Evolutionary conservation across 495 filamentous ascomycete species (phyloP), one percentile per base, ranked within the genome.

Genomic region (Physcia stellaris): DNA sequence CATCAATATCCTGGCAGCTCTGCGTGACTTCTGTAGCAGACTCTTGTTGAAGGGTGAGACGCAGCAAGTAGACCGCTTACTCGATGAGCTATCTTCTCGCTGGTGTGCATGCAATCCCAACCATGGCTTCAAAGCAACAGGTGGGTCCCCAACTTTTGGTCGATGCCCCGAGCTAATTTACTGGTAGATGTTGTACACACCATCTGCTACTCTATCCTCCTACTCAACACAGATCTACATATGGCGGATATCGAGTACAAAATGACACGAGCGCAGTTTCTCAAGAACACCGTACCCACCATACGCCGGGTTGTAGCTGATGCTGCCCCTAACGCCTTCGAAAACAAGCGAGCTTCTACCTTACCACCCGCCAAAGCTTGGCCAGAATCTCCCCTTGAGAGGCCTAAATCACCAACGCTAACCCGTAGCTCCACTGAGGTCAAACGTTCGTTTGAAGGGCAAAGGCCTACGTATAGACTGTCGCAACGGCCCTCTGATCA

Each of bases 41-140:
- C 62, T 96, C n/a, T 68, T 90, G 15, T 62, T 99, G 30, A 81
- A 81, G 51, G 90, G 83, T 18, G 90, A 99, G 62, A 92, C 86
- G 16, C 90, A 99, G 59, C 90, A 99, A 56, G 80, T 99, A 6
- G 92, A 96, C 51, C 78, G 90, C 4, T 86, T 99, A 24, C 59
- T 99, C 48, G 82, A 86, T 52, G 79, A 82, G 13, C 86, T 96
- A 49, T 80, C 88, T 2, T 73, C 67, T 23, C 64, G 88, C 32
- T 96, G 92, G 90, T 95, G 86, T 54, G 74, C 81, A 50, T 96
- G 88, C 61, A 99, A 99, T 55, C 76, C 81, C 2, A 85, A 76
- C 33, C 86, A 96, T 57, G 88, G 88, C 26, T 99, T 96, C 71
- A 96, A 90, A 56, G 74, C 77, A 31, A 68, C 63, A 42, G 86